Evolutionary conservation across 2,329 filamentous ascomycete species (phyloP), one percentile per base, ranked within the genome.

Genomic region (Cryphonectria parasitica): DNA sequence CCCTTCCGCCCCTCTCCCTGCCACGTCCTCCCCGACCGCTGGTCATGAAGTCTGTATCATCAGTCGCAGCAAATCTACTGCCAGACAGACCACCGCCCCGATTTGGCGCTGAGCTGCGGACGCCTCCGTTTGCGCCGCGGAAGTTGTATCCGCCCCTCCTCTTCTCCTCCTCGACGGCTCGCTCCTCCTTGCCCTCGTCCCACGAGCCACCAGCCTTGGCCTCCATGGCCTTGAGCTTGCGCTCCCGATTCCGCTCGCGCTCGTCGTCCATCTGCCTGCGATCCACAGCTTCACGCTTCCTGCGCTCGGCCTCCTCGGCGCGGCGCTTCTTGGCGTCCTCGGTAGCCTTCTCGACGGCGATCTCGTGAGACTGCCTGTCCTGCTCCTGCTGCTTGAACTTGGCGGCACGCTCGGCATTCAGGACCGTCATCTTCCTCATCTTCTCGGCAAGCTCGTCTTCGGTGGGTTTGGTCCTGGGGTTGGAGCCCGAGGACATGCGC

Each of bases 361-460:
- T 79, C 2, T 85, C 87, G 75, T 89, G 87, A 69, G 86, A 85
- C 69, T 82, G 84, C 79, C 88, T 82, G 75, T 90, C 88, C 72
- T 83, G 82, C 77, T 88, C 85, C 0, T 86, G 86, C 76, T 87
- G 84, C 75, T 89, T 86, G 74, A 88, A 88, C 72, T 86, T 87
- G 74, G 86, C 85, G 74, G 85, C 83, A 79, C 87, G 88, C 77
- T 90, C 88, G 0, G 85, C 87, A 0, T 84, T 83, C 0, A 88
- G 77, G 11, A 90, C 82, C 69, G 88, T 87, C 85, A 89, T 89
- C 77, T 86, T 81, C 74, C 86, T 86, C 85, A 90, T 88, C 77
- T 89, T 89, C 71, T 81, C 84, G 0, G 86, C 82, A 4, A 90
- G 83, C 78, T 91, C 86, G 0, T 81, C 79, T 0, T 90, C 87